phyloP scores from a whole-genome alignment of 305 asterid species.

The Solanum chacoense region DNA sequence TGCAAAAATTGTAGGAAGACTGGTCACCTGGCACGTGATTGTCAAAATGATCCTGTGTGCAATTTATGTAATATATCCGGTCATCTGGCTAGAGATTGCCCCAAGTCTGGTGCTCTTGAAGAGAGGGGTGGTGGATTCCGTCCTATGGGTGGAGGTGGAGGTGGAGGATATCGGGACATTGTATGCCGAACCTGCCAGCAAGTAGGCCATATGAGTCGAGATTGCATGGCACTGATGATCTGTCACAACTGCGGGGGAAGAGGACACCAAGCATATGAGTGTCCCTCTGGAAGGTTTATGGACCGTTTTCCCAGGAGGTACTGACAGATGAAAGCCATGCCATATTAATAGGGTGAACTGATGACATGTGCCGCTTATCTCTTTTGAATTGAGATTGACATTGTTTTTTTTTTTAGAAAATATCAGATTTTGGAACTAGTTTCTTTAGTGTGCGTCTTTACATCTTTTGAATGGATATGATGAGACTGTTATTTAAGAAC shows the following conservation, averaged over 20 bases:
- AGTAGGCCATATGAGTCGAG: conserved; percentile 36
- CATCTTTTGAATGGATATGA: not conserved
- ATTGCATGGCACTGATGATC: conserved; percentile 20
- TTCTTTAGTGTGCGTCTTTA: not conserved
- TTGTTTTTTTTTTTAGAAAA: not conserved
- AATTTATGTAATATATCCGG: conserved; percentile 80
- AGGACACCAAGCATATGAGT: conserved; percentile 29
- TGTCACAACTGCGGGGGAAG: conserved; percentile 35
- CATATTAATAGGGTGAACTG: not conserved
- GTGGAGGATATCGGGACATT: conserved; percentile 19
- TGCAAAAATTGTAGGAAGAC: conserved; percentile 95
- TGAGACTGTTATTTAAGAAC: not conserved
- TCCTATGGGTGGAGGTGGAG: conserved; percentile 4
- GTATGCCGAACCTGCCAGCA: conserved; percentile 33
- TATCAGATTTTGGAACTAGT: not conserved
- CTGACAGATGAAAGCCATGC: conserved; percentile 7
- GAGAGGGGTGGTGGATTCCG: conserved; percentile 39
- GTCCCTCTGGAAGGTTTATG: conserved; percentile 27
- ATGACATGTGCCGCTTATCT: not conserved
- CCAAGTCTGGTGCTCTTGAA: conserved; percentile 38
- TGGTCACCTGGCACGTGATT: conserved; percentile 90
- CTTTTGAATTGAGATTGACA: not conserved
- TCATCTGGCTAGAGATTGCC: conserved; percentile 67
- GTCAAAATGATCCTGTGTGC: conserved; percentile 91
- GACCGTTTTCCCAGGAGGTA: conserved; percentile 27